A percentile compares a stretch with the other conserved stretches of the same genome.
Conservation (phyloP, 805 yeast genomes). For the Zygosaccharomyces pseudorouxii region DNA sequence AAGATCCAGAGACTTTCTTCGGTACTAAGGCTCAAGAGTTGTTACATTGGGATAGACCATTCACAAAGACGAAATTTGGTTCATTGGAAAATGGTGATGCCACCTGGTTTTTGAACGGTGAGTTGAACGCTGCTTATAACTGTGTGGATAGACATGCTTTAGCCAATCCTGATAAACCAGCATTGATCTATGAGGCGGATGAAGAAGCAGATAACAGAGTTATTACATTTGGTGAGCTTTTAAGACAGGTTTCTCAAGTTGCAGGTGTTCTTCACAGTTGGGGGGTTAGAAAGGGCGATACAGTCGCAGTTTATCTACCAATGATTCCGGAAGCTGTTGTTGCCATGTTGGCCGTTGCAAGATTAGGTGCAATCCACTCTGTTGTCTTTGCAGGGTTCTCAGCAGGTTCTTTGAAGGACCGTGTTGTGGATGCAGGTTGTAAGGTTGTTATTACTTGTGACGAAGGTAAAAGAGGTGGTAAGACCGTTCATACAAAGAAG, state of each 20-base stretch:
- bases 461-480: conserved; percentile 81
- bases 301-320: conserved; percentile 82
- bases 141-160: conserved; percentile 81
- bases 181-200: conserved; percentile 78
- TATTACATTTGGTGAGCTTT: conserved; percentile 66
- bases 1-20: conserved; percentile 78
- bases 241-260: conserved; percentile 63
- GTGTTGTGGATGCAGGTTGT: conserved; percentile 67
- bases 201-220: conserved; percentile 54
- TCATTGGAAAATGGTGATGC: conserved; percentile 68
- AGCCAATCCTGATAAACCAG: conserved; percentile 63
- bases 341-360: conserved; percentile 68
- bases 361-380: conserved; percentile 82
- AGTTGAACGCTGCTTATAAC: conserved; percentile 74
- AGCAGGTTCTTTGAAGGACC: conserved; percentile 63
- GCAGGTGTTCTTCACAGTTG: conserved; percentile 61
- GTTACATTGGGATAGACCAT: conserved; percentile 74
- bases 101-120: conserved; percentile 78
- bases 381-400: conserved; percentile 85
- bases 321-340: conserved; percentile 79
- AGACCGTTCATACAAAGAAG: conserved; percentile 72
- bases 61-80: conserved; percentile 47
- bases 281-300: conserved; percentile 77
- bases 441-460: conserved; percentile 73
- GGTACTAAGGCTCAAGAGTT: conserved; percentile 71